Conservation (phyloP, 1,284 basidiomycete species). For the Sanguinoderma infundibulare region DNA sequence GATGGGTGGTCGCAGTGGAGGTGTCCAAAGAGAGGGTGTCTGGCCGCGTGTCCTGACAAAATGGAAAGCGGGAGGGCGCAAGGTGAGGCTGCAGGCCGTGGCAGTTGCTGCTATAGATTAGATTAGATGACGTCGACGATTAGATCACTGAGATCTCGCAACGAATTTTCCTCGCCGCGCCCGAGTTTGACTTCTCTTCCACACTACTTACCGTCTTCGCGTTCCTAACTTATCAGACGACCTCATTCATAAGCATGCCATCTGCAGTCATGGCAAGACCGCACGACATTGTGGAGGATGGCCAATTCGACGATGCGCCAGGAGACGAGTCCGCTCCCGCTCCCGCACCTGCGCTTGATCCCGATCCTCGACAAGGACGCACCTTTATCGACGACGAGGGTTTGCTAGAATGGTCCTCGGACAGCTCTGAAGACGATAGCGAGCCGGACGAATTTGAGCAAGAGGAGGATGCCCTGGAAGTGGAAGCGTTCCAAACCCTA, state of each 20-base stretch:
- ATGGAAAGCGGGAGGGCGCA: neutral
- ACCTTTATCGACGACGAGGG: slow-evolving; percentile 35
- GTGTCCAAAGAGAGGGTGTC: neutral
- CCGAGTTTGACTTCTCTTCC: neutral
- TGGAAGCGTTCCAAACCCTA: slow-evolving; percentile 49
- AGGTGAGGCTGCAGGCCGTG: neutral
- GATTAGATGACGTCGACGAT: neutral
- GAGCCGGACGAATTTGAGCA: slow-evolving; percentile 32
- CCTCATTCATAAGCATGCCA: no score
- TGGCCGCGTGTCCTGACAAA: no score
- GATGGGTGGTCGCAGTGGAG: neutral
- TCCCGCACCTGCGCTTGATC: neutral
- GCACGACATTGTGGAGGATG: slow-evolving; percentile 23
- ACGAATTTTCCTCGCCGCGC: slow-evolving; percentile 1
- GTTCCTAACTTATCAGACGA: no score
- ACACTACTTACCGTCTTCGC: neutral
- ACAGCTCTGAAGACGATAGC: slow-evolving; percentile 27
- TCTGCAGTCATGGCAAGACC: neutral
- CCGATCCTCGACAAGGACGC: slow-evolving; percentile 30
- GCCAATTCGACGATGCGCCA: slow-evolving; percentile 38
- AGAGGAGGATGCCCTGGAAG: slow-evolving; percentile 34
- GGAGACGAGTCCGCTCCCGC: slow-evolving; percentile 20
- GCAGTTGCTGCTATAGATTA: slow-evolving; percentile 1
- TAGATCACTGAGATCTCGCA: neutral
- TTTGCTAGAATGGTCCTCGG: slow-evolving; percentile 32